phyloP scores from a whole-genome alignment of 2,329 filamentous ascomycete species.

The Ophiocordyceps camponoti-leonardi region DNA sequence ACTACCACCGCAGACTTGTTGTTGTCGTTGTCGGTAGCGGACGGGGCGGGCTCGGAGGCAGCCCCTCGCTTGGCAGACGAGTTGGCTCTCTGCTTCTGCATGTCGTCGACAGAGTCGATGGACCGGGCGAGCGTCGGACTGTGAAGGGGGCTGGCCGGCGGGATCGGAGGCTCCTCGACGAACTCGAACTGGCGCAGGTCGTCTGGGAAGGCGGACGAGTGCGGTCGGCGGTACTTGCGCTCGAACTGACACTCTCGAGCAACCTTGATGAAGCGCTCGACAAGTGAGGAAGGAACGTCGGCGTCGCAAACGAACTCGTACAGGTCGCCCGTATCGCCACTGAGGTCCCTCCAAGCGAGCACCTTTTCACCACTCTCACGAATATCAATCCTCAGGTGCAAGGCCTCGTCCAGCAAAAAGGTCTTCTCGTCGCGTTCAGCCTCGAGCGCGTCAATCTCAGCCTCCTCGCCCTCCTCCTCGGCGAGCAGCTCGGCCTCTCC shows the following conservation, averaged over 20 bases:
- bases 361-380: constrained; percentile 69
- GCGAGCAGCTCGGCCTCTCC: constrained; percentile 84
- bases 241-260: constrained; percentile 95
- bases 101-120: constrained; percentile 38
- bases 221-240: constrained; percentile 70
- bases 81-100: constrained; percentile 34
- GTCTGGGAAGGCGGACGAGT: constrained; percentile 62
- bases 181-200: constrained; percentile 79
- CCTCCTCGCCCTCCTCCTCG: constrained; percentile 78
- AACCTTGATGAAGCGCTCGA: constrained; percentile 64
- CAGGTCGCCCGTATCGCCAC: constrained; percentile 84
- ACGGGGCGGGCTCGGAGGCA: constrained; percentile 1
- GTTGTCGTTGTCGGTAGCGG: too few species aligned
- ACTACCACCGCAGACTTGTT: background rate
- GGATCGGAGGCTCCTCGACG: constrained; percentile 43
- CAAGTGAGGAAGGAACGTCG: constrained; percentile 50
- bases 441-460: constrained; percentile 53
- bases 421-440: constrained; percentile 91
- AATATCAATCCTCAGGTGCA: constrained; percentile 74
- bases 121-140: constrained; percentile 37
- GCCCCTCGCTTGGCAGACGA: constrained; percentile 20
- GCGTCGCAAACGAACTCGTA: constrained; percentile 94
- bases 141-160: constrained; percentile 44
- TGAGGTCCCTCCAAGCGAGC: constrained; percentile 87
- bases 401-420: constrained; percentile 81